These are phyloP conservation scores for Solanum hybrid DNA, from an alignment of 305 asterid genomes.

Conservation along the genomic window DNA sequence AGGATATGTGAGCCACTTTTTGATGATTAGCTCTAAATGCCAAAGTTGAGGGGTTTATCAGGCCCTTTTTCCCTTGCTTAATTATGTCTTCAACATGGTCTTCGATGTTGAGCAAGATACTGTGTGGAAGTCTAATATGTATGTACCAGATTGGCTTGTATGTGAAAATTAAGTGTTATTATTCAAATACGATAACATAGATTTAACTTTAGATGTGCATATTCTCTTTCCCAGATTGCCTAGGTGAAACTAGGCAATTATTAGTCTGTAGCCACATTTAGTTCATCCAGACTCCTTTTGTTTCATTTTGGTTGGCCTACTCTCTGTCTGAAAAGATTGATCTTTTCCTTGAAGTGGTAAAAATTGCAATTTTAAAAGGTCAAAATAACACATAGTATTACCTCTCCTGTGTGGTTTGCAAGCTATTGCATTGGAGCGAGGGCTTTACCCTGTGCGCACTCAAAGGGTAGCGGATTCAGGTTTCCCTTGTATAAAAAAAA, in stretches of 20 bases:
- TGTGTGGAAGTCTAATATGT: not conserved
- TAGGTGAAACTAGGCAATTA: not conserved
- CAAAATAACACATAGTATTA: not conserved
- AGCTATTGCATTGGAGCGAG: not conserved
- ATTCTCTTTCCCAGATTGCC: not conserved
- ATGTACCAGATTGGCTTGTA: not conserved
- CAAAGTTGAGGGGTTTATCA: not conserved
- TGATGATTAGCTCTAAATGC: not conserved
- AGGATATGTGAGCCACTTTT: not conserved
- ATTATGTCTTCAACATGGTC: not conserved
- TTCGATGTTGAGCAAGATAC: not conserved
- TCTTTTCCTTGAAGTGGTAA: constrained; percentile 3
- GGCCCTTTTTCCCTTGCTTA: not conserved
- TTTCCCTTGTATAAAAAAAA: not conserved
- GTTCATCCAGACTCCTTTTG: not conserved
- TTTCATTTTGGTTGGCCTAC: not conserved
- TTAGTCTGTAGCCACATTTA: not conserved
- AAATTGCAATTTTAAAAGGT: not conserved
- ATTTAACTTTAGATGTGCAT: not conserved
- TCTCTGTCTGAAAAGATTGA: not conserved
- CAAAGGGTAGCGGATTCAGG: not conserved
- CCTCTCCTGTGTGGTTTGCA: not conserved
- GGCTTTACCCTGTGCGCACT: not conserved
- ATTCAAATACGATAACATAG: not conserved
- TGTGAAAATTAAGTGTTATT: not conserved